These are phyloP conservation scores for Laetiporus sulphureus DNA, from an alignment of 1,284 basidiomycete genomes.

Conservation along the genomic window DNA sequence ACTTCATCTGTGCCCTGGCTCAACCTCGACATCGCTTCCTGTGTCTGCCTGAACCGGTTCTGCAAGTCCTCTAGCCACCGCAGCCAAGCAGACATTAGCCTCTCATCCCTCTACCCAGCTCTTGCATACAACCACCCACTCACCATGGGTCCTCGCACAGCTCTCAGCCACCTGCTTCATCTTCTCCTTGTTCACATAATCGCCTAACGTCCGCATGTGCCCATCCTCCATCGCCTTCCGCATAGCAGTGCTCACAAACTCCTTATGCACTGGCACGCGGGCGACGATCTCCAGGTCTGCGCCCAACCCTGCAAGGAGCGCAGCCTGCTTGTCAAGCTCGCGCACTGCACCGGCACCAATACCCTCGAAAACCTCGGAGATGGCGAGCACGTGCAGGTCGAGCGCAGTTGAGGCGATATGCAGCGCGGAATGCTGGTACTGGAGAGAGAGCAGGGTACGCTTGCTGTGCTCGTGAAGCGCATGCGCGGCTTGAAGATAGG, in stretches of 20 bases:
- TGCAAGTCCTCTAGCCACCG: constrained; percentile 45
- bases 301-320: constrained; percentile 52
- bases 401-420: constrained; percentile 62
- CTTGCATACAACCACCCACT: constrained; percentile 18
- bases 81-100: background rate
- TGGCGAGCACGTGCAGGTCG: constrained; percentile 62
- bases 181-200: constrained; percentile 71
- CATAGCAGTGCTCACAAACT: constrained; percentile 63
- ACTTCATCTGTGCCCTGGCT: constrained; percentile 55
- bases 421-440: constrained; percentile 58
- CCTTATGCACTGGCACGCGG: constrained; percentile 59
- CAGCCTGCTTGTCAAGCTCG: constrained; percentile 58
- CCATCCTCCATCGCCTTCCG: constrained; percentile 63
- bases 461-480: constrained; percentile 54
- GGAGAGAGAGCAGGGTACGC: constrained; percentile 42
- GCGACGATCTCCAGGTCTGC: constrained; percentile 65
- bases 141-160: constrained; percentile 66
- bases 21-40: constrained; percentile 46
- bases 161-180: constrained; percentile 76
- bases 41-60: constrained; percentile 44
- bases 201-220: constrained; percentile 61
- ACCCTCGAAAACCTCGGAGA: constrained; percentile 63
- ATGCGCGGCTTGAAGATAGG: constrained; percentile 57
- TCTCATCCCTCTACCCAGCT: too few species aligned
- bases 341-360: constrained; percentile 46